Base-by-base conservation (phyloP, 371 early-diverging fungal genomes). In the Rhizopus microsporus region DNA sequence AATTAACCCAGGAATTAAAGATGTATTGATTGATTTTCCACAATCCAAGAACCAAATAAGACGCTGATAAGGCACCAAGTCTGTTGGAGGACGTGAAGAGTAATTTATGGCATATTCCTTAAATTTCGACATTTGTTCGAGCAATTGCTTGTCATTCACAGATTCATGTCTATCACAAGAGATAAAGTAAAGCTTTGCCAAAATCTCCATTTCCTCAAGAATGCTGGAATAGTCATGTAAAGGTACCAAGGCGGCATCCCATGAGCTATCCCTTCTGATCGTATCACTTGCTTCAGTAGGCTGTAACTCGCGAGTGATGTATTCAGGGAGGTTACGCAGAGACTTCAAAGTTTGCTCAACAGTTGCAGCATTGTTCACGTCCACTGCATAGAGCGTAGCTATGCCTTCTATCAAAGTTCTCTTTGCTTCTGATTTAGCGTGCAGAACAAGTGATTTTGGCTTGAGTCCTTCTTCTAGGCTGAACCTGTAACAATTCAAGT, bases 311-410 rank as follows among this genome's bases (percentile, higher is more conserved):
- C 64, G 60, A 34, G 57, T 45, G 35, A 77, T 42, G 48, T 67
- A 69, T 53, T 79, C 77, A 12, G 85, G 87, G 29, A 84, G 66
- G 13, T 82, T 81, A 35, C 69, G 59, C 50, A 87, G 71, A 1
- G 87, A 82, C 48, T 78, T 77, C n/a, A 68, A 54, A 1, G 81
- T 69, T 54, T 80, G 66, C 34, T 71, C 62, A 9, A 79, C 75
- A 34, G 81, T 77, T 16, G 77, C 72, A 40, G 73, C 69, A 23
- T 77, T 65, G 15, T 75, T 77, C 51, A 87, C 83, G 57, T 89
- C 85, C 5, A 89, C 77, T 52, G 83, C 87, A 67, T 89, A 88
- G 16, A 92, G 65, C 0, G 91, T 90, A 6, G 91, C 85, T 34
- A 86, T 68, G 2, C 85, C 91, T 58, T 92, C 91, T n/a, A 90